Evolutionary conservation across 2,329 filamentous ascomycete species (phyloP), one percentile per base, ranked within the genome.

Genomic region (Diplodia corticola): DNA sequence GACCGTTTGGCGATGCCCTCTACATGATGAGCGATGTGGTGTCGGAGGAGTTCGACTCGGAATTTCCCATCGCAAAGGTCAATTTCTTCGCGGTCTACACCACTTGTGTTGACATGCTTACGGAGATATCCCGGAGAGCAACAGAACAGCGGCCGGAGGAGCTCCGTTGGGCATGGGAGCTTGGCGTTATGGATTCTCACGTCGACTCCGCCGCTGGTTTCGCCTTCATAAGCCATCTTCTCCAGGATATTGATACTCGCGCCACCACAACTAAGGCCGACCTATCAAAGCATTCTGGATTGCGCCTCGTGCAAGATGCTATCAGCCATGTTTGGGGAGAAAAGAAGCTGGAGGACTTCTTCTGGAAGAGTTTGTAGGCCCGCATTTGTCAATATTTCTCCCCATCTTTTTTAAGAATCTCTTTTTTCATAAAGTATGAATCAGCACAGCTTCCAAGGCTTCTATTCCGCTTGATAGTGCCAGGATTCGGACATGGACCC

Each of bases 41-140:
- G 17, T n/a, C 26, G 6, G 48, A 40, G 17, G 57, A 61, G 37
- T 61, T 61, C 44, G 37, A 33, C 44, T 33, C 40, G 1, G 22
- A 20, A 20, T 61, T 61, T 10, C 57, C 57, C 5, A 24, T 61
- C 13, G 40, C 57, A 1, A 33, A 6, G n/a, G 40, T 61, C 28
- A 61, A 61, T 17, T 61, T 61, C 44, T 61, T 61, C n/a, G 40
- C 57, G 10, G 57, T 61, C 5, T 61, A 61, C 44, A 61, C 24
- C 2, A 61, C 15, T 20, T 61, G 57, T 30, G 57, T 61, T n/a
- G 57, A 61, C 17, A 49, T 49, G n/a, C 44, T 61, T 2, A 49
- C 40, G 17, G 57, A 61, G 17, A 49, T 61, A 12, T 28, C 57
- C n/a, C 26, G 26, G 37, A n/a, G 57, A 15, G 57, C 57, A 10